Evolutionary conservation across 2,329 filamentous ascomycete genomes (phyloP).

Genomic region (Pseudopyrenochaeta lycopersici): DNA sequence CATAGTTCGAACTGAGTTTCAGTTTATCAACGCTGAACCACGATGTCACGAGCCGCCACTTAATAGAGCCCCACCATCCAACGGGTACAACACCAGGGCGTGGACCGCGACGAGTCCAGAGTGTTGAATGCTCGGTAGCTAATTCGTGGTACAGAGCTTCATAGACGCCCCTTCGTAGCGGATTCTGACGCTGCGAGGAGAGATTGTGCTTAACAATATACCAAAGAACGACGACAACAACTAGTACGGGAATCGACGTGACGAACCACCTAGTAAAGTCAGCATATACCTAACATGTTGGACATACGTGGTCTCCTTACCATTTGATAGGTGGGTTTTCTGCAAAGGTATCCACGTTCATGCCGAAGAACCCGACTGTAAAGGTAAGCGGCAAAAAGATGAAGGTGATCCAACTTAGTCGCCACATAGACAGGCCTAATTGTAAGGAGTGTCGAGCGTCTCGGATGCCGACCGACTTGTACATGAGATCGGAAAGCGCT

Average conservation of each 20-base stretch:
- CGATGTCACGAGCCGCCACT: constrained; percentile 58
- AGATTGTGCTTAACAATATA: constrained; percentile 59
- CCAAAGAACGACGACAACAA: constrained; percentile 57
- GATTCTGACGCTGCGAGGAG: constrained; percentile 53
- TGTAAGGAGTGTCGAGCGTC: constrained; percentile 61
- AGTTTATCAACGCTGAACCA: constrained; percentile 58
- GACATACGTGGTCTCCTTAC: constrained; percentile 57
- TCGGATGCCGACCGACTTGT: constrained; percentile 62
- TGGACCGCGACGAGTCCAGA: constrained; percentile 61
- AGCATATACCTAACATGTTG: background rate
- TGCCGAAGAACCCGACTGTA: constrained; percentile 59
- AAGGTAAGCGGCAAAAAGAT: constrained; percentile 73
- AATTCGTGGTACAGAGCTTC: constrained; percentile 61
- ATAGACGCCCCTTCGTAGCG: constrained; percentile 60
- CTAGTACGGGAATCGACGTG: constrained; percentile 55
- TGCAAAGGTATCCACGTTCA: constrained; percentile 60
- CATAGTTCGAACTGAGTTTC: constrained; percentile 42
- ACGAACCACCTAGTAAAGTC: constrained; percentile 54
- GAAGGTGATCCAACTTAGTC: constrained; percentile 75
- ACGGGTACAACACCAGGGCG: constrained; percentile 52
- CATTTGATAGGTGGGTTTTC: constrained; percentile 26
- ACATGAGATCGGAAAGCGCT: constrained; percentile 61
- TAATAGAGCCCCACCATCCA: constrained; percentile 50
- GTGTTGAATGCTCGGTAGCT: constrained; percentile 53
- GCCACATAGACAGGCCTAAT: constrained; percentile 60